Conservation (phyloP, 768 basidiomycete genomes). For the Gyrodon lividus region DNA sequence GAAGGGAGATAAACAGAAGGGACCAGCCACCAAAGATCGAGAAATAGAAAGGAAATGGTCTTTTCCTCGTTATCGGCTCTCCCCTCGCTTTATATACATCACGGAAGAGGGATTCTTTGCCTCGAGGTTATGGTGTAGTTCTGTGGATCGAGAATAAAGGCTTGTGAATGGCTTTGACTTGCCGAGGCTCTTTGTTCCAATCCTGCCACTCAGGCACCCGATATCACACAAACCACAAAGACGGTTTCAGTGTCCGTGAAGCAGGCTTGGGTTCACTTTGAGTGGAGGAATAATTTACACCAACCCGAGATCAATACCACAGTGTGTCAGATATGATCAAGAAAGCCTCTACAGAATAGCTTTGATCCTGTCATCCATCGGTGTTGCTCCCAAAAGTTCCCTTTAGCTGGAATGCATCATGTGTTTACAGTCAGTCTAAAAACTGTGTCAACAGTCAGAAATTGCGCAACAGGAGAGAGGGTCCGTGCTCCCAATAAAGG, state of each 20-base stretch:
- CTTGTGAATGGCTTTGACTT: conserved; percentile 6
- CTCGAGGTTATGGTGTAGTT: conserved; percentile 1
- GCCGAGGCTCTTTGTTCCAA: conserved; percentile 14
- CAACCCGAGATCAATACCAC: not conserved
- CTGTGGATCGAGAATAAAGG: conserved; percentile 18
- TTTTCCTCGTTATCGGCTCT: not conserved
- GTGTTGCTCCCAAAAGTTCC: not conserved
- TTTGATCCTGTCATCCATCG: not conserved
- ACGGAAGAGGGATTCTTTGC: conserved; percentile 14
- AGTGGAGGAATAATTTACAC: not conserved
- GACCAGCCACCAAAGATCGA: conserved; percentile 10
- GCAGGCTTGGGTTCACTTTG: not conserved
- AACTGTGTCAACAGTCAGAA: conserved; percentile 19
- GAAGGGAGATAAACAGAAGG: conserved; percentile 1
- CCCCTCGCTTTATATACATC: conserved; percentile 24
- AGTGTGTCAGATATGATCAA: not conserved
- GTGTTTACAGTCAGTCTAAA: conserved; percentile 24
- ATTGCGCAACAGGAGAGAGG: not conserved
- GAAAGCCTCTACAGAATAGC: not conserved
- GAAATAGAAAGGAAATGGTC: not conserved
- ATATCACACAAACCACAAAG: not conserved
- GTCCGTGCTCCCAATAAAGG: not conserved
- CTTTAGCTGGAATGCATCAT: not conserved
- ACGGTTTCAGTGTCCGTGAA: not conserved
- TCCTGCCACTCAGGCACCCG: not conserved